Evolutionary conservation across 2,329 filamentous ascomycete genomes (phyloP).

Genomic region (Trematosphaeria pertusa): DNA sequence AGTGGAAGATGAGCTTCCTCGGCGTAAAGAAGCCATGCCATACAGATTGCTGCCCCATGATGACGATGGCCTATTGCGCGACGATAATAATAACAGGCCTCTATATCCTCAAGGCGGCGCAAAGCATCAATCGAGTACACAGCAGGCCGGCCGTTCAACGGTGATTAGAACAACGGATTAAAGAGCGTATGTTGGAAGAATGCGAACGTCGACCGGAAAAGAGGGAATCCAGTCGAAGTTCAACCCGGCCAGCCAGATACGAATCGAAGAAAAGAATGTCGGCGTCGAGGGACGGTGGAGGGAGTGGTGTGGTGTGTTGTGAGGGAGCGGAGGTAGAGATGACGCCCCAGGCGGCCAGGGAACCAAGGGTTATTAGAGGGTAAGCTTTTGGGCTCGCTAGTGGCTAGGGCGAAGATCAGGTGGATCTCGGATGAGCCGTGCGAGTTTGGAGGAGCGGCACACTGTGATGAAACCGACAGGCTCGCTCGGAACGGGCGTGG

Average conservation of each 20-base stretch:
- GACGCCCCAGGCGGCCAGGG: slow-evolving; percentile 38
- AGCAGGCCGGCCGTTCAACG: slow-evolving; percentile 35
- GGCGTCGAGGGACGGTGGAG: slow-evolving; percentile 40
- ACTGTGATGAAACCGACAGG: slow-evolving; percentile 46
- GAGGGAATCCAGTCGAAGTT: slow-evolving; percentile 44
- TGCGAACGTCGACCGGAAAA: slow-evolving; percentile 41
- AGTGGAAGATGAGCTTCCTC: slow-evolving; percentile 78
- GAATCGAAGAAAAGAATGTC: slow-evolving; percentile 50
- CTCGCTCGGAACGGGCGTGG: slow-evolving; percentile 39
- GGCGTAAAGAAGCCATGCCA: slow-evolving; percentile 59
- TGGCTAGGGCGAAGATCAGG: slow-evolving; percentile 40
- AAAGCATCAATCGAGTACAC: slow-evolving; percentile 21
- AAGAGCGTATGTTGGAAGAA: slow-evolving; percentile 40
- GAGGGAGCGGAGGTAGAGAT: slow-evolving; percentile 41
- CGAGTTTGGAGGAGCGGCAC: slow-evolving; percentile 38
- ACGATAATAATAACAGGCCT: slow-evolving; percentile 13
- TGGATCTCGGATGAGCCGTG: slow-evolving; percentile 39
- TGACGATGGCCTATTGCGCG: slow-evolving; percentile 14
- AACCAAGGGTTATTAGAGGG: slow-evolving; percentile 45
- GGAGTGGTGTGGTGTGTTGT: slow-evolving; percentile 32
- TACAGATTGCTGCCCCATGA: slow-evolving; percentile 15
- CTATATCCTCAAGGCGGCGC: slow-evolving; percentile 16
- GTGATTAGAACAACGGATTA: slow-evolving; percentile 43
- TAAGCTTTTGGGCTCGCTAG: slow-evolving; percentile 31
- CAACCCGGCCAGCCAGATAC: slow-evolving; percentile 52